Evolutionary conservation across 1,284 basidiomycete genomes (phyloP), one percentile per base, ranked within the genome.

Genomic region (Cutaneotrichosporon sp.): DNA sequence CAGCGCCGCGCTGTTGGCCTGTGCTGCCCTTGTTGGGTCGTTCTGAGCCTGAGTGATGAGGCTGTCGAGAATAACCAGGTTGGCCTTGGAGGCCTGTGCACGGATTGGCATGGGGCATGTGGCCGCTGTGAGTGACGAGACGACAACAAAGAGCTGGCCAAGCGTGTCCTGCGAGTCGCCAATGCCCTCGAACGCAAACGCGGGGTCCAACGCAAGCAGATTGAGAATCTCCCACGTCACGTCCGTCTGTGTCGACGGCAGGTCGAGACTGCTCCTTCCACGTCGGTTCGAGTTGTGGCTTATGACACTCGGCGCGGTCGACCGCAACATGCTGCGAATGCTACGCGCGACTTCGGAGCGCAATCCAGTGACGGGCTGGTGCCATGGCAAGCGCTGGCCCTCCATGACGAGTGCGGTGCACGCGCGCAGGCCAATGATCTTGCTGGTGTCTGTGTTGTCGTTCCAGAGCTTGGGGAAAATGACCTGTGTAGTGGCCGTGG

Each of bases 361-460:
- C 30, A 74, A 51, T 5, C 50, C 49, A 3, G 35, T 41, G 1
- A 59, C 18, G 3, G 62, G 52, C 8, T 63, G 59, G 30, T 59
- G 57, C 70, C 70, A 72, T 1, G 68, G 67, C 33, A 70, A 38
- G 4, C 65, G 46, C 9, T 55, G 58, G 10, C 70, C 65, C 54
- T 72, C 74, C 56, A 73, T 67, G 8, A 75, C 66, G 23, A 81
- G 60, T 0, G 81, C 82, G 38, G 84, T 68, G 60, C 79, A 83
- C 1, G 88, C 87, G 58, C 84, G 83, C 47, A 90, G 77, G 1
- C 80, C 88, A 54, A 82, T 82, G n/a, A 86, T 81, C 76, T 90
- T 90, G 60, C 88, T 82, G 4, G 84, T 83, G 44, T 89, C 85
- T 0, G 86, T 84, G 35, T 84, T 80, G 59, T 88, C 86, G 8